Conservation (phyloP, 75 land plant genomes). For the Picea glauca region DNA sequence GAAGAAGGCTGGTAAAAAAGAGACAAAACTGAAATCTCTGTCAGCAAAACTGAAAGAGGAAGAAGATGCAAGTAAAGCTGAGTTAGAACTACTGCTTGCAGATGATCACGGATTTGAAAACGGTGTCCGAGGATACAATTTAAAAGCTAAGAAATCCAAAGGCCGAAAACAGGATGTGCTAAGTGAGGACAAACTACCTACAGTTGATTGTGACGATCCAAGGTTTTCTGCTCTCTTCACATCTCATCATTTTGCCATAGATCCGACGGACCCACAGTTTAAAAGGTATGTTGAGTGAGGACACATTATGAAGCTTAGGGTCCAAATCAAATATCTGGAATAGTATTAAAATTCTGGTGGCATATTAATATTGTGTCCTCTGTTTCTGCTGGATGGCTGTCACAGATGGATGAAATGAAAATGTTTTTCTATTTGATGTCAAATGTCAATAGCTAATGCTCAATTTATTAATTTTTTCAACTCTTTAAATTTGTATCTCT, state of each 20-base stretch:
- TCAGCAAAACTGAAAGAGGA: constrained; percentile 35
- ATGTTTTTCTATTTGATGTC: neutral
- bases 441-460: neutral
- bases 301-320: neutral
- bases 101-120: constrained; percentile 52
- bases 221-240: constrained; percentile 66
- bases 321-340: neutral
- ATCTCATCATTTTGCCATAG: constrained; percentile 73
- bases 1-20: constrained; percentile 16
- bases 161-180: constrained; percentile 49
- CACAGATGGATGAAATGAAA: neutral
- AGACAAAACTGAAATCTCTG: constrained; percentile 10
- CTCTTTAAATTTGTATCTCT: neutral
- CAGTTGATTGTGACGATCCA: constrained; percentile 60
- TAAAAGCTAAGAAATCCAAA: constrained; percentile 58
- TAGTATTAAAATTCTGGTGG: neutral
- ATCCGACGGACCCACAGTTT: constrained; percentile 90
- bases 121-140: constrained; percentile 57
- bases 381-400: neutral
- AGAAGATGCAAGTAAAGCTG: constrained; percentile 71
- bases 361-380: neutral
- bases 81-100: constrained; percentile 79
- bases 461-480: neutral
- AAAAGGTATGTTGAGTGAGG: constrained; percentile 60
- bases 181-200: constrained; percentile 56